Percentiles rank a stretch among this genome's conserved stretches.
phyloP scores from a whole-genome alignment of 345 rosid genomes.

The Pseudoturritis turrita region DNA sequence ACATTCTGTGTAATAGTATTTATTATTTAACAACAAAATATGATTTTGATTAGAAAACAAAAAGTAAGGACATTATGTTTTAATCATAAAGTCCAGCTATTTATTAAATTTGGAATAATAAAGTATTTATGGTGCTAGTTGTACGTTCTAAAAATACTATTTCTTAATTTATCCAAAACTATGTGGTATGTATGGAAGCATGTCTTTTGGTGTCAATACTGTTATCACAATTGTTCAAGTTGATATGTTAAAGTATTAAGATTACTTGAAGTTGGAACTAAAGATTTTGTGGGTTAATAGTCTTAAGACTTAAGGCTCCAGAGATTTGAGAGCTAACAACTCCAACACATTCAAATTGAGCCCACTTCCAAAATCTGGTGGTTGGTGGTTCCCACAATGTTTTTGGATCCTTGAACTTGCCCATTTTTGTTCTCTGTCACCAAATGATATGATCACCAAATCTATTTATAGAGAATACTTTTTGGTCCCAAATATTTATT shows the following conservation, averaged over 20 bases:
- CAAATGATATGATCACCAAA: slow-evolving; percentile 37
- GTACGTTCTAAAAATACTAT: no score
- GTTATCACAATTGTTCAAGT: neutral
- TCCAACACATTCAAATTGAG: slow-evolving; percentile 17
- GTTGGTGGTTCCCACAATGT: slow-evolving; percentile 36
- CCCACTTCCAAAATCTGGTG: slow-evolving; percentile 34
- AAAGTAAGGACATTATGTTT: neutral
- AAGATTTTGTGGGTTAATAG: slow-evolving; percentile 15
- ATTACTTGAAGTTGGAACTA: neutral
- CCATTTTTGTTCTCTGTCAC: slow-evolving; percentile 44
- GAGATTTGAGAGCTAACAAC: slow-evolving; percentile 20
- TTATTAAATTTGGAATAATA: no score
- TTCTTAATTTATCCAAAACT: neutral
- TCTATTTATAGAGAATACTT: slow-evolving; percentile 30
- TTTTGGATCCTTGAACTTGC: slow-evolving; percentile 68
- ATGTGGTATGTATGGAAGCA: neutral
- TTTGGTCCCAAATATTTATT: slow-evolving; percentile 30
- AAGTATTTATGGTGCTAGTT: no score
- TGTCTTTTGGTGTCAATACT: neutral
- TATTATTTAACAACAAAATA: no score
- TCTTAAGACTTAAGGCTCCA: neutral
- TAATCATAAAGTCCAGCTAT: no score
- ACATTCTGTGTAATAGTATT: neutral
- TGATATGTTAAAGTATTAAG: neutral
- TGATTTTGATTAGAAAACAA: no score